phyloP scores from a whole-genome alignment of 306 rosid species.

The Inga leiocalycina region DNA sequence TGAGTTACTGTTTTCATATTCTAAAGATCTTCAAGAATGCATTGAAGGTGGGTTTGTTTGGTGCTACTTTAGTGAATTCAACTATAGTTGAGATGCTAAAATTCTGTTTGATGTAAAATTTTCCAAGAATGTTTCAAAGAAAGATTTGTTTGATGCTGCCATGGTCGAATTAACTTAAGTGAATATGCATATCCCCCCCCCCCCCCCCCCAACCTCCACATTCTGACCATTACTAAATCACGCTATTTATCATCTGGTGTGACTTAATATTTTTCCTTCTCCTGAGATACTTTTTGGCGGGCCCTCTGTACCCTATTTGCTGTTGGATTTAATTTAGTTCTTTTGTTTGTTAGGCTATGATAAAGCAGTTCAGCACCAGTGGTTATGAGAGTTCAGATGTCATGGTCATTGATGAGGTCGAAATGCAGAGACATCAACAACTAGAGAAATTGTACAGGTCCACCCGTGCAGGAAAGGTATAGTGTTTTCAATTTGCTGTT shows the following conservation, averaged over 20 bases:
- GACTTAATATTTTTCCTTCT: not conserved
- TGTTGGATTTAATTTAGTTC: not conserved
- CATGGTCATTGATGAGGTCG: slow-evolving; percentile 90
- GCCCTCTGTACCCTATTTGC: slow-evolving; percentile 1
- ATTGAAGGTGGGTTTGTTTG: slow-evolving; percentile 24
- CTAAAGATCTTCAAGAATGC: slow-evolving; percentile 13
- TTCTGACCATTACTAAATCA: slow-evolving; percentile 15
- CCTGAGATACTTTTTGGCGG: not conserved
- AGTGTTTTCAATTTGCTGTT: slow-evolving; percentile 4
- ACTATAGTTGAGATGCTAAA: slow-evolving; percentile 12
- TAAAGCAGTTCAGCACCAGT: slow-evolving; percentile 83
- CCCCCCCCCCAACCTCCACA: not conserved
- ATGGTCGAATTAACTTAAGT: slow-evolving; percentile 11
- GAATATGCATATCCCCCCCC: not conserved
- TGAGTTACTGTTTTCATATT: slow-evolving; percentile 3
- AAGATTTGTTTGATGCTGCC: slow-evolving; percentile 16
- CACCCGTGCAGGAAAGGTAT: slow-evolving; percentile 90
- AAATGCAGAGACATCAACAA: slow-evolving; percentile 95
- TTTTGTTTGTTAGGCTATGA: slow-evolving; percentile 66
- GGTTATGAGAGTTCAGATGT: slow-evolving; percentile 93
- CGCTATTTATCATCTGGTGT: slow-evolving; percentile 6
- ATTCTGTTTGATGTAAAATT: slow-evolving; percentile 15
- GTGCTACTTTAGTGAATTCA: slow-evolving; percentile 7
- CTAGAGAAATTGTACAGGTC: slow-evolving; percentile 80
- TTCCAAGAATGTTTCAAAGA: slow-evolving; percentile 21